A percentile compares a stretch with the other conserved stretches of the same genome.
These are phyloP conservation scores for Falciphora oryzae DNA, from an alignment of 2,329 filamentous ascomycete species.

Conservation along the genomic window DNA sequence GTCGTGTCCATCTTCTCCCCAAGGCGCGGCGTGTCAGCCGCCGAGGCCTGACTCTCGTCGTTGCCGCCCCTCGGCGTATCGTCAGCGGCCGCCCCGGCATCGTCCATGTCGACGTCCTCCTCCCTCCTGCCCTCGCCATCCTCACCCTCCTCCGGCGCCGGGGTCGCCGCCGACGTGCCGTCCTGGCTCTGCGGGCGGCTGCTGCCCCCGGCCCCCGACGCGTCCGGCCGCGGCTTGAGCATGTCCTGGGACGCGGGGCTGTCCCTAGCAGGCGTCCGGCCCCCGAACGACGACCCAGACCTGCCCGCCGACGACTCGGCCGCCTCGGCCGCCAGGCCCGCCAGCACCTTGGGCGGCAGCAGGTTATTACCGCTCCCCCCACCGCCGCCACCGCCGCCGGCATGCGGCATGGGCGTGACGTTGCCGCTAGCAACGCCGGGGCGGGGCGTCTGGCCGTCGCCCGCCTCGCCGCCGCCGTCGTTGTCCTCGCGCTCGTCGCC, in stretches of 20 bases:
- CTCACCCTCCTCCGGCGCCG: slow-evolving; percentile 19
- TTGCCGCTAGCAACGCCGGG: slow-evolving; percentile 45
- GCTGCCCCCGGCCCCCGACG: slow-evolving; percentile 28
- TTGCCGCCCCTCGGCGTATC: slow-evolving; percentile 21
- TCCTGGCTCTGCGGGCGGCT: slow-evolving; percentile 35
- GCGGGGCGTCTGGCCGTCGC: slow-evolving; percentile 46
- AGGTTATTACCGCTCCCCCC: background rate
- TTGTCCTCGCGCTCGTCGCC: slow-evolving; percentile 51
- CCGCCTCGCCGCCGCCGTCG: slow-evolving; percentile 19
- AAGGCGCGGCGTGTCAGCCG: slow-evolving; percentile 41
- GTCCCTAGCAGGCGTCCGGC: slow-evolving; percentile 25
- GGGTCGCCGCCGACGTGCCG: slow-evolving; percentile 19
- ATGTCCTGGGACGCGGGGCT: slow-evolving; percentile 25
- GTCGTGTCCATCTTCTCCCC: slow-evolving; percentile 65
- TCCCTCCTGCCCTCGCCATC: slow-evolving; percentile 32
- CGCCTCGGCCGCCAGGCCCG: slow-evolving; percentile 19
- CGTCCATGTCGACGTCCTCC: slow-evolving; percentile 57
- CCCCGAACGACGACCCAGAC: slow-evolving; percentile 21
- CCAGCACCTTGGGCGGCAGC: slow-evolving; percentile 16
- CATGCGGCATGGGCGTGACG: slow-evolving; percentile 32
- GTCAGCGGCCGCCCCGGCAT: slow-evolving; percentile 29
- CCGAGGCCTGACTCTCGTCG: slow-evolving; percentile 29
- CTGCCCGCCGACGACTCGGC: slow-evolving; percentile 19
- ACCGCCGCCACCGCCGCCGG: background rate
- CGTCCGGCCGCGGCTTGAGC: slow-evolving; percentile 26